Conservation (phyloP, 2,329 filamentous ascomycete species). For the Phyllosticta citriasiana region DNA sequence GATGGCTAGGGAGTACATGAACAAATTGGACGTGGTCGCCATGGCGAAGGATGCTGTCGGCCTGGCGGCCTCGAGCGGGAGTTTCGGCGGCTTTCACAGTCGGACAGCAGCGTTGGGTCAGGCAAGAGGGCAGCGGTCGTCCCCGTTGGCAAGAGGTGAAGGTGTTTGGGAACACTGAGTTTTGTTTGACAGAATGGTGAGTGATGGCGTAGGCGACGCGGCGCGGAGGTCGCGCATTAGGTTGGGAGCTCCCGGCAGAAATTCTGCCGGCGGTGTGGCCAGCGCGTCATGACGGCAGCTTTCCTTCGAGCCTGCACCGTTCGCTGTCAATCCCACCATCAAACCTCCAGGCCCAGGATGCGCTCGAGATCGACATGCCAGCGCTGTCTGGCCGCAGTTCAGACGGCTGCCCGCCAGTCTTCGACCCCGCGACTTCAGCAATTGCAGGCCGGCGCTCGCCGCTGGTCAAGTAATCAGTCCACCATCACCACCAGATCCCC, state of each 20-base stretch:
- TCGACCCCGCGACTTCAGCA: conserved; percentile 16
- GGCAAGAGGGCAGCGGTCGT: not conserved
- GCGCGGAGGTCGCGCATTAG: not conserved
- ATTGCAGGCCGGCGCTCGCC: conserved; percentile 14
- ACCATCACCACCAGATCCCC: conserved; percentile 18
- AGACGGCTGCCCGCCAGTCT: conserved; percentile 17
- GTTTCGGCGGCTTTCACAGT: not conserved
- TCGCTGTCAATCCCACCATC: not conserved
- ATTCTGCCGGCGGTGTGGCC: not conserved
- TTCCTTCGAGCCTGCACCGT: not conserved
- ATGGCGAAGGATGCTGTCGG: conserved; percentile 45
- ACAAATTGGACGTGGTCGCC: conserved; percentile 98
- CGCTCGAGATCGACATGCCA: conserved; percentile 31
- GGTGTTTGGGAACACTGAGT: not conserved
- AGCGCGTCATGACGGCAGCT: not conserved
- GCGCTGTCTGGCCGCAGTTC: conserved; percentile 27
- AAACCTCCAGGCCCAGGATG: conserved; percentile 19
- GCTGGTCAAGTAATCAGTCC: conserved; percentile 23
- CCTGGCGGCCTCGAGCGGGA: conserved; percentile 12
- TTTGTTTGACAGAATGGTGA: not conserved
- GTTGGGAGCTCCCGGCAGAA: not conserved
- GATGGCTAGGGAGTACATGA: conserved; percentile 94
- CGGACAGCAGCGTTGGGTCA: not conserved
- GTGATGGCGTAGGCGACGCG: not conserved
- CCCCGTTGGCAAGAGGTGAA: not conserved